Percentiles rank a stretch among this genome's conserved stretches.
These are phyloP conservation scores for Annulohypoxylon truncatum DNA, from an alignment of 2,329 filamentous ascomycete species.

Conservation along the genomic window DNA sequence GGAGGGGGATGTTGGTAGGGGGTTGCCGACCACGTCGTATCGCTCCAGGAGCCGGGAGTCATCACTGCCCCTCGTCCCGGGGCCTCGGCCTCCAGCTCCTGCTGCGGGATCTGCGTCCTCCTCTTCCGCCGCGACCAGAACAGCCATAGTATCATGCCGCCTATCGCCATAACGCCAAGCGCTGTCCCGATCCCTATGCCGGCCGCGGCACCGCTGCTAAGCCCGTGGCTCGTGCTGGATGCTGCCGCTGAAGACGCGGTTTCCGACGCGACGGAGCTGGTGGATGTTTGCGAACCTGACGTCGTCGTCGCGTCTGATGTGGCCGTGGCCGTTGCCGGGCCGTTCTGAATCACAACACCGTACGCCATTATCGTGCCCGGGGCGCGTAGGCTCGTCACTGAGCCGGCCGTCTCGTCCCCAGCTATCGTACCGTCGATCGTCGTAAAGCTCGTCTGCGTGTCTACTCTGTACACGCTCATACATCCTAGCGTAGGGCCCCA, in stretches of 20 bases:
- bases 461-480: slow-evolving; percentile 28
- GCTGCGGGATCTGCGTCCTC: neutral
- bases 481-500: slow-evolving; percentile 35
- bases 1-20: neutral
- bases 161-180: slow-evolving; percentile 18
- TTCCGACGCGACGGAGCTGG: slow-evolving; percentile 14
- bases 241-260: slow-evolving; percentile 7
- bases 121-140: slow-evolving; percentile 29
- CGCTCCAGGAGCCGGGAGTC: slow-evolving; percentile 10
- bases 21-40: slow-evolving; percentile 10
- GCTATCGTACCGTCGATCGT: slow-evolving; percentile 29
- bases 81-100: neutral
- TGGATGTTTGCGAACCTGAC: neutral
- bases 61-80: neutral
- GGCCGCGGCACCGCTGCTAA: slow-evolving; percentile 23
- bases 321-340: neutral
- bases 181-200: slow-evolving; percentile 25
- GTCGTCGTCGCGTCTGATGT: neutral
- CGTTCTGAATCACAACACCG: slow-evolving; percentile 28
- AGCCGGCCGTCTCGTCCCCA: slow-evolving; percentile 26
- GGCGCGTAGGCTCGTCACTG: slow-evolving; percentile 5
- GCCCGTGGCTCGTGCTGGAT: neutral
- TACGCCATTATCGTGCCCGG: slow-evolving; percentile 38
- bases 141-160: slow-evolving; percentile 17
- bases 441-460: slow-evolving; percentile 29